phyloP scores from a whole-genome alignment of 768 basidiomycete species.

The Sarcodon aspratus region DNA sequence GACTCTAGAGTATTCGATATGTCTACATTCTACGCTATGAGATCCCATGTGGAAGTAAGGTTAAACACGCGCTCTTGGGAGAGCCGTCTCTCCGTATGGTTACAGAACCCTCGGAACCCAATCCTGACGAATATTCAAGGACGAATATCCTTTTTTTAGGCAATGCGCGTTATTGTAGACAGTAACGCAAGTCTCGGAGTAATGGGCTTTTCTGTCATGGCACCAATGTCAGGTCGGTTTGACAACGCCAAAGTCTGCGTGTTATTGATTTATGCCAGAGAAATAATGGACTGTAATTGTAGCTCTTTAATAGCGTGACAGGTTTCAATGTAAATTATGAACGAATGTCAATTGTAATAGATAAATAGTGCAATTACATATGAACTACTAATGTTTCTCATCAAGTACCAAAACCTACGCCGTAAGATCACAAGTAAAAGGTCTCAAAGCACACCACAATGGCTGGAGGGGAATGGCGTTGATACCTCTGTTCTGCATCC shows the following conservation, averaged over 20 bases:
- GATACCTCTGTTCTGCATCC: constrained; percentile 52
- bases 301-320: no score
- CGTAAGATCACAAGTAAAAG: constrained; percentile 40
- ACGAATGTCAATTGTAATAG: not conserved
- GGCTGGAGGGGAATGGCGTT: constrained; percentile 55
- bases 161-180: constrained; percentile 43
- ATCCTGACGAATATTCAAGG: not conserved
- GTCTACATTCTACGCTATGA: constrained; percentile 82
- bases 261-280: not conserved
- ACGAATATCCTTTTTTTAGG: constrained; percentile 35
- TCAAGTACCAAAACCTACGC: constrained; percentile 11
- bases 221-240: not conserved
- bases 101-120: no score
- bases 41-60: constrained; percentile 82
- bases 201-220: not conserved
- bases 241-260: not conserved
- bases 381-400: no score
- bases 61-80: not conserved
- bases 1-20: constrained; percentile 42
- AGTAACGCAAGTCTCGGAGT: constrained; percentile 21
- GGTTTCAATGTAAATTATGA: not conserved
- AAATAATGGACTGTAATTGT: not conserved
- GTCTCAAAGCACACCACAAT: constrained; percentile 58
- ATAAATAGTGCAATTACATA: not conserved
- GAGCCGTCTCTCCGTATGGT: not conserved